Conservation (phyloP, 352 stramenopile species). For the Blastocystis hominis region DNA sequence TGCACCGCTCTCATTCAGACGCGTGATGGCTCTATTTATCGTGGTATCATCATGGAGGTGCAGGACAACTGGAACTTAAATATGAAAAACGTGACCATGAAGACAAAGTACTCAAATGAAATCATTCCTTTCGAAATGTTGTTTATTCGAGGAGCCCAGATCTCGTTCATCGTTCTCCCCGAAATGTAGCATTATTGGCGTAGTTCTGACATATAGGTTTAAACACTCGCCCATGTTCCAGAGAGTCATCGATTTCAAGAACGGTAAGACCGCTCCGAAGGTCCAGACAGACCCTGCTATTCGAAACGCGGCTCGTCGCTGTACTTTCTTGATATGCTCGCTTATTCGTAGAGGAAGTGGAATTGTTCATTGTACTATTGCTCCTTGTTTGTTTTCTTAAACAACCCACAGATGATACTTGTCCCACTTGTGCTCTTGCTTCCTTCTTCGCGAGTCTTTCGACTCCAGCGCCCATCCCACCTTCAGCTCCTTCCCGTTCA, state of each 20-base stretch:
- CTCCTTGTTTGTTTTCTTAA: neutral
- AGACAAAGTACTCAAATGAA: constrained; percentile 40
- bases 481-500: constrained; percentile 57
- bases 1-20: constrained; percentile 52
- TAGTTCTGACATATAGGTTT: constrained; percentile 9
- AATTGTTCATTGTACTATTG: neutral
- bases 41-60: constrained; percentile 44
- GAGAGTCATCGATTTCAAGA: constrained; percentile 52
- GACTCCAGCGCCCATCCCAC: constrained; percentile 52
- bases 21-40: constrained; percentile 46
- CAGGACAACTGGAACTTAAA: constrained; percentile 56
- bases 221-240: constrained; percentile 56
- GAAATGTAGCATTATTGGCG: neutral
- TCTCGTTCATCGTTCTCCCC: constrained; percentile 46
- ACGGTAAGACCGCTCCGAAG: constrained; percentile 40
- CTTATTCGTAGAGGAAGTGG: neutral
- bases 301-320: neutral
- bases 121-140: constrained; percentile 17
- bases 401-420: constrained; percentile 48
- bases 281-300: neutral
- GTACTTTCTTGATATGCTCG: neutral
- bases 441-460: constrained; percentile 33
- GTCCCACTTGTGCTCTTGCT: constrained; percentile 51
- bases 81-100: constrained; percentile 50
- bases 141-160: constrained; percentile 48